Evolutionary conservation across 495 filamentous ascomycete species (phyloP).

Genomic region (Penicillium herquei): DNA sequence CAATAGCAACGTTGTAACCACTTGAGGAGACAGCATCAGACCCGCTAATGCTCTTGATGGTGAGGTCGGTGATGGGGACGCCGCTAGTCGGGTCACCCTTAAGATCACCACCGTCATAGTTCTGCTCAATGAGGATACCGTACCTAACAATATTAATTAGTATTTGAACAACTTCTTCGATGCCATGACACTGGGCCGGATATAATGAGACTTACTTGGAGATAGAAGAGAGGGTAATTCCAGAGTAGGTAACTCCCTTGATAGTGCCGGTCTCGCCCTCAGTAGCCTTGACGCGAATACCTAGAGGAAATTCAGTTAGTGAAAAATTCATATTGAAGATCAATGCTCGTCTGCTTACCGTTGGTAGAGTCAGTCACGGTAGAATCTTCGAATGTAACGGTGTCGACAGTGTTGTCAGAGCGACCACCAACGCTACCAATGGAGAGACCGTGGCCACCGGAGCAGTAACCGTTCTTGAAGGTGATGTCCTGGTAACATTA

Average conservation of each 20-base stretch:
- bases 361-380: slow-evolving; percentile 49
- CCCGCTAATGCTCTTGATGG: slow-evolving; percentile 7
- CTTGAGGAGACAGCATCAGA: slow-evolving; percentile 1
- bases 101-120: slow-evolving; percentile 56
- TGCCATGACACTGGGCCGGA: no score
- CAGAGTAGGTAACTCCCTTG: slow-evolving; percentile 21
- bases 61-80: slow-evolving; percentile 51
- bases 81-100: slow-evolving; percentile 54
- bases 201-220: slow-evolving; percentile 14
- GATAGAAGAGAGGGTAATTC: slow-evolving; percentile 24
- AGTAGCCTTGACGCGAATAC: slow-evolving; percentile 29
- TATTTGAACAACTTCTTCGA: background rate
- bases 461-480: slow-evolving; percentile 46
- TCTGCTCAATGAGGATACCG: slow-evolving; percentile 63
- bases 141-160: slow-evolving; percentile 27
- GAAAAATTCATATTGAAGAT: background rate
- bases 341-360: slow-evolving; percentile 17
- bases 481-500: slow-evolving; percentile 36
- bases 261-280: slow-evolving; percentile 25
- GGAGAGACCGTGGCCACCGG: slow-evolving; percentile 58
- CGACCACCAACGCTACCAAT: slow-evolving; percentile 63
- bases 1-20: slow-evolving; percentile 9
- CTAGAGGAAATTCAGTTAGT: background rate
- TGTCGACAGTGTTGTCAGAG: slow-evolving; percentile 53
- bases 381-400: slow-evolving; percentile 48